Conservation (phyloP, 2,329 filamentous ascomycete genomes). For the Hirsutella minnesotensis region DNA sequence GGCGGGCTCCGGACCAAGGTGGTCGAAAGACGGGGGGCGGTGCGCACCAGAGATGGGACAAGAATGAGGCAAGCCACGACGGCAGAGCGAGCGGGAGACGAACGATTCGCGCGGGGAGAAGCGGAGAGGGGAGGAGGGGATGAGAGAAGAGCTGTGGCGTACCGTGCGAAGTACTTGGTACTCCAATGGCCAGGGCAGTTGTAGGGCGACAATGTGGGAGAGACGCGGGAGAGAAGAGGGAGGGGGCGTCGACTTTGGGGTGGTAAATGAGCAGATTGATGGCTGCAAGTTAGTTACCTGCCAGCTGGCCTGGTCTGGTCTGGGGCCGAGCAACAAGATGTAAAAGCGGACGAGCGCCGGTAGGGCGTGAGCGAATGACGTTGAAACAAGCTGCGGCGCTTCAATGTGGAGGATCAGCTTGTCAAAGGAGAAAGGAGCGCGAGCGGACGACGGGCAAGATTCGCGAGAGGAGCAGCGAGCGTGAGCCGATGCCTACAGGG, state of each 20-base stretch:
- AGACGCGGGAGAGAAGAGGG: no score
- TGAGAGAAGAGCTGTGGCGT: neutral
- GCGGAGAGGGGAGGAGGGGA: neutral
- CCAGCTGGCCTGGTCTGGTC: neutral
- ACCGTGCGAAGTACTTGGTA: neutral
- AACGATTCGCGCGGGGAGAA: neutral
- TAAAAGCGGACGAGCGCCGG: neutral
- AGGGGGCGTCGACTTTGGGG: no score
- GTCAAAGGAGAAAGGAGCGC: neutral
- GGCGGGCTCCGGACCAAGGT: neutral
- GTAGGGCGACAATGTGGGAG: no score
- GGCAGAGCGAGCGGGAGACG: neutral
- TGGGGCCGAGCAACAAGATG: neutral
- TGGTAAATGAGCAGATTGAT: no score
- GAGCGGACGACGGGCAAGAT: neutral
- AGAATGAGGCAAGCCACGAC: neutral
- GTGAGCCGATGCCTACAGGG: neutral
- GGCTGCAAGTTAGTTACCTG: no score
- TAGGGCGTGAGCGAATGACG: constrained; percentile 3
- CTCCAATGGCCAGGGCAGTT: no score
- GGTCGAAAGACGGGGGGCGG: neutral
- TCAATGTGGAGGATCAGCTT: neutral
- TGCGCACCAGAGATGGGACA: neutral
- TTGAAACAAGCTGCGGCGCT: constrained; percentile 4
- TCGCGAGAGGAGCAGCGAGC: neutral